Base-by-base conservation (phyloP, 2,329 filamentous ascomycete species). In the Aspergillus intermedius region DNA sequence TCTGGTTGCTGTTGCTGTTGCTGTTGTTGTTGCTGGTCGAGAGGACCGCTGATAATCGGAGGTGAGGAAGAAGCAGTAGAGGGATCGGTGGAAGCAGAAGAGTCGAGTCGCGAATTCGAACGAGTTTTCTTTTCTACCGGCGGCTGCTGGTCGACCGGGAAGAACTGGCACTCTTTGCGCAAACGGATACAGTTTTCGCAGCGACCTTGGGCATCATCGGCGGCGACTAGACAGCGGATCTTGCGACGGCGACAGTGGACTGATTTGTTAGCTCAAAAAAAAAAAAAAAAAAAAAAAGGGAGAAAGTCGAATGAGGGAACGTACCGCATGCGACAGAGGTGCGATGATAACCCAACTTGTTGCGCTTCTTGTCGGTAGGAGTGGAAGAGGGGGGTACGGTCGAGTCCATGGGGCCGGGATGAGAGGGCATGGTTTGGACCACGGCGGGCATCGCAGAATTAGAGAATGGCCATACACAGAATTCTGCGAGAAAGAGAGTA, bases 241-340 rank as follows among this genome's bases (percentile, higher is more conserved):
- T 97, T 97, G 59, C 91, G 85, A 65, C 88, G 81, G 62, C 91
- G 87, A 67, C 91, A 97, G 66, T 96, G 89, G 48, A 86, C 91
- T 96, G 63, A 21, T 47, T 30, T 23, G 42, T 41, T 46, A 15
- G 22, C 28, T 44, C 37, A 22, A 28, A n/a, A n/a, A n/a, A n/a
- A n/a, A n/a, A n/a, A n/a, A n/a, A n/a, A n/a, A n/a, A n/a, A n/a
- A n/a, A n/a, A n/a, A n/a, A n/a, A n/a, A n/a, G n/a, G n/a, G n/a
- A 17, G 46, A 10, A 32, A 46, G 43, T 15, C 42, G 46, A 42
- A 39, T 49, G 34, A 37, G 13, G 34, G 5, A 35, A 83, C 91
- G 81, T 80, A 97, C 91, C 87, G 75, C 91, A 97, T 59, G 91
- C 93, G 60, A 96, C 88, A 41, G 91, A 94, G 32, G 90, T 95